Percentiles rank a stretch among this genome's conserved stretches.
Evolutionary conservation across 2,329 filamentous ascomycete genomes (phyloP).

Genomic region (Talaromyces sp.): DNA sequence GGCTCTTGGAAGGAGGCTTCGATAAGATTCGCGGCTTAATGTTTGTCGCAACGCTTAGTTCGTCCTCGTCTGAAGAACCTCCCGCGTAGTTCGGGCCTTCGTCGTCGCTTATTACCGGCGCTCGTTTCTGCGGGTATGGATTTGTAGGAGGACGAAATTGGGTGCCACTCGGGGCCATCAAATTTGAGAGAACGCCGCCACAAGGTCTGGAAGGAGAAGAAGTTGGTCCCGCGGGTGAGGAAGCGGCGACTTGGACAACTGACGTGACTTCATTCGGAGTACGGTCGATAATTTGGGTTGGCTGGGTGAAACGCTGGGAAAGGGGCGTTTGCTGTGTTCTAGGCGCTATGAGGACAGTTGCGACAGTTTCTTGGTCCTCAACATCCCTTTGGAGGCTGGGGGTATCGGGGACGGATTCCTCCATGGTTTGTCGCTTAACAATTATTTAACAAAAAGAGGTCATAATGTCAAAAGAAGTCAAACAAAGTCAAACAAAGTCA

Average conservation of each 20-base stretch:
- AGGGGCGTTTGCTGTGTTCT: slow-evolving; percentile 24
- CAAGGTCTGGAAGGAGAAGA: slow-evolving; percentile 36
- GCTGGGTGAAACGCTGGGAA: slow-evolving; percentile 46
- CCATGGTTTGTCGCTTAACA: slow-evolving; percentile 26
- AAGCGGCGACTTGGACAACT: slow-evolving; percentile 77
- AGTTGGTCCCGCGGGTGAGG: slow-evolving; percentile 65
- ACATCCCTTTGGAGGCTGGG: slow-evolving; percentile 34
- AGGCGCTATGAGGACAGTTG: slow-evolving; percentile 42
- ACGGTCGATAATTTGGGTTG: slow-evolving; percentile 54
- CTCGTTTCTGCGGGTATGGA: slow-evolving; percentile 36
- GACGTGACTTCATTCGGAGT: slow-evolving; percentile 34
- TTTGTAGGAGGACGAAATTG: slow-evolving; percentile 54
- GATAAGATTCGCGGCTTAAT: slow-evolving; percentile 58
- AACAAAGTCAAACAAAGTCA: too few species aligned
- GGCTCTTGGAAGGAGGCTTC: slow-evolving; percentile 35
- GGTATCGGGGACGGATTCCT: slow-evolving; percentile 38
- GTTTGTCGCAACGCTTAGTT: slow-evolving; percentile 45
- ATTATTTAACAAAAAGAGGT: background rate
- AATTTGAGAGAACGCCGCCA: slow-evolving; percentile 49
- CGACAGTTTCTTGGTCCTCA: slow-evolving; percentile 44
- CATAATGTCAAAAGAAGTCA: background rate
- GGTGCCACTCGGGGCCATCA: slow-evolving; percentile 73
- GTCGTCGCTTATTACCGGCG: slow-evolving; percentile 47
- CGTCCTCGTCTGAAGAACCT: slow-evolving; percentile 59
- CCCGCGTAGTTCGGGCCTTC: slow-evolving; percentile 56